Evolutionary conservation across 805 yeast genomes (phyloP).

Genomic region (Maudiozyma serrabonitensis): DNA sequence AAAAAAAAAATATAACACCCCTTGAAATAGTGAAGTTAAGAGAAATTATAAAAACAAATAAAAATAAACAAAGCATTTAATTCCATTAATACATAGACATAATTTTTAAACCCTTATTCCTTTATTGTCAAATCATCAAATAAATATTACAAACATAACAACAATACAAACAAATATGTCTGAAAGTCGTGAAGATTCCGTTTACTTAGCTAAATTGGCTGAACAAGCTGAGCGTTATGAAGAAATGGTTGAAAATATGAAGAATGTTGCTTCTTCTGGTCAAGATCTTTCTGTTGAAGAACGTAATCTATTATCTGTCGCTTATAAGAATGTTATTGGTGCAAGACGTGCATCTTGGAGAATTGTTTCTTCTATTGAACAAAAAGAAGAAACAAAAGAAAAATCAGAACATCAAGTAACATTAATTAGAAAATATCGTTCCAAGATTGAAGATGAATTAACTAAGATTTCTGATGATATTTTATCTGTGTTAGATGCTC

Average conservation of each 20-base stretch:
- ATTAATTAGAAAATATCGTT: constrained; percentile 87
- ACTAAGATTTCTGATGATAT: constrained; percentile 92
- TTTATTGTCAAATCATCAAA: too few relatives aligned
- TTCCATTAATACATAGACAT: too few relatives aligned
- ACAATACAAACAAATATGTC: constrained; percentile 39
- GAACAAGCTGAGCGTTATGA: constrained; percentile 99
- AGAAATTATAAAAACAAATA: too few relatives aligned
- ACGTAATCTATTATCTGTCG: constrained; percentile 93
- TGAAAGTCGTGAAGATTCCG: constrained; percentile 92
- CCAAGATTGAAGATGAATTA: constrained; percentile 87
- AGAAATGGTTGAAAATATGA: constrained; percentile 98
- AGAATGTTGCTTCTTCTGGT: constrained; percentile 91
- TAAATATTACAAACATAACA: too few relatives aligned
- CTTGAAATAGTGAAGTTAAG: too few relatives aligned
- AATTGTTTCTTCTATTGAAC: constrained; percentile 95
- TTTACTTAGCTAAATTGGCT: constrained; percentile 94
- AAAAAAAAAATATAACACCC: too few relatives aligned
- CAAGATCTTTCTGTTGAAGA: constrained; percentile 95
- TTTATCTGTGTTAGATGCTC: constrained; percentile 74
- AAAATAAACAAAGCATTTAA: too few relatives aligned
- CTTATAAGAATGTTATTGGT: constrained; percentile 96
- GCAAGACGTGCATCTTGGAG: constrained; percentile 99
- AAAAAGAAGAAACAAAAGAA: constrained; percentile 94
- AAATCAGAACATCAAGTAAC: constrained; percentile 74
- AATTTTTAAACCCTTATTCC: too few relatives aligned